Evolutionary conservation across 139 green algal genomes (phyloP), one percentile per base, ranked within the genome.

Genomic region (Coelastrella sp.): DNA sequence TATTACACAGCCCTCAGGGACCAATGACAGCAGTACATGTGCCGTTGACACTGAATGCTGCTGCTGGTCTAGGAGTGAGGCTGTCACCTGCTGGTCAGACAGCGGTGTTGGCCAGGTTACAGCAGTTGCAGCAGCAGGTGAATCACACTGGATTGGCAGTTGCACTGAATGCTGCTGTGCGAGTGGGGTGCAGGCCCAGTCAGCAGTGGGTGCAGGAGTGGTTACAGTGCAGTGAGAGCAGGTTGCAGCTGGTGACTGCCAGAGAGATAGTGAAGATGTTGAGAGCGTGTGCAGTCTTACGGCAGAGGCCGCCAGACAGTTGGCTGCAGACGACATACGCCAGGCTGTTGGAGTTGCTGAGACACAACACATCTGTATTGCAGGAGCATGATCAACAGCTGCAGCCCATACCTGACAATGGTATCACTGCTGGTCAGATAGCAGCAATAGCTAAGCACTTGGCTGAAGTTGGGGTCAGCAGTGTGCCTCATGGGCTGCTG

Each of bases 51-150:
- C 62, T 71, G 9, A 17, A 38, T 71, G 62, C 62, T 41, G 40
- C 8, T 21, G 62, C 19, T 23, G 30, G 7, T 27, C 27, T 43
- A 30, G 27, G 30, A 4, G 25, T 45, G 6, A n/a, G 62, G 11
- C 2, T 48, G 35, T 74, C 69, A 63, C 37, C 69, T 8, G 69
- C 1, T 5, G 5, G 60, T 40, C 38, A 62, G 32, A 5, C 69
- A 41, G 40, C 21, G 2, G 69, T 43, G 25, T 43, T 60, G 40
- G 23, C 38, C 4, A 34, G 37, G 69, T 11, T 60, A n/a, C 41
- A 63, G 9, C 71, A 64, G 45, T 45, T 60, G 71, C 71, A 79
- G 71, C 43, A 41, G n/a, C 25, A 79, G 43, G n/a, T 79, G 71
- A n/a, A 30, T 4, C 71, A 21, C 1, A 13, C 13, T 21, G 23